Evolutionary conservation across 768 basidiomycete genomes (phyloP), one percentile per base, ranked within the genome.

Genomic region (Suillus fuscotomentosus): DNA sequence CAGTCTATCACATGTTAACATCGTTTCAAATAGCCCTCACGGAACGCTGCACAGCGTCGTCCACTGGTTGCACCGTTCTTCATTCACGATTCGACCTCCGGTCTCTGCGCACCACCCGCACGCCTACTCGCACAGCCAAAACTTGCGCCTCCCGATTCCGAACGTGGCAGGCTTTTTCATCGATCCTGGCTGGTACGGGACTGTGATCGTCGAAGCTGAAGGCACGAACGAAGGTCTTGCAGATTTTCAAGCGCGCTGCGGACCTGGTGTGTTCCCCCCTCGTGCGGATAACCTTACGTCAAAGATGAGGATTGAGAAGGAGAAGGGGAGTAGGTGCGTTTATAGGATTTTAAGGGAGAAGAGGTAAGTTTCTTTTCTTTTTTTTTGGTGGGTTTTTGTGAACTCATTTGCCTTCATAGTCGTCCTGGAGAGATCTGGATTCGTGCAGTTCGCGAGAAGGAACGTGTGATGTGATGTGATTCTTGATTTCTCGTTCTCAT

Each of bases 201-300:
- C 84, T 0, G 83, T 95, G 53, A 84, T 95, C 34, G 84, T 95
- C 31, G 93, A 95, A 79, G 87, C 91, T 13, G 92, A 94, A 72
- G 92, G 92, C 45, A 95, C 94, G 50, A 90, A 94, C 72, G 94
- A 95, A 70, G 87, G 90, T 11, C 82, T 94, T 31, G 86, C 84
- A 22, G 94, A 94, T 75, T 79, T 95, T 66, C 89, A 90, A 68
- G 83, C 81, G 57, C 84, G 92, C 5, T 92, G 92, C 75, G 85
- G 89, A 1, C 83, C 83, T 9, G 85, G 86, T 0, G 86, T 81
- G 11, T 90, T 90, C 71, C 88, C 91, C 38, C 86, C 86, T 0
- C 78, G 88, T 50, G 82, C 83, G 10, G 76, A 79, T 54, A 78
- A 75, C 0, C 61, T 76, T 0, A 68, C 66, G 5, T 69, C 76